A percentile compares a stretch with the other conserved stretches of the same genome.
These are phyloP conservation scores for Puya raimondii DNA, from an alignment of 176 grass and related monocot genomes.

Conservation along the genomic window DNA sequence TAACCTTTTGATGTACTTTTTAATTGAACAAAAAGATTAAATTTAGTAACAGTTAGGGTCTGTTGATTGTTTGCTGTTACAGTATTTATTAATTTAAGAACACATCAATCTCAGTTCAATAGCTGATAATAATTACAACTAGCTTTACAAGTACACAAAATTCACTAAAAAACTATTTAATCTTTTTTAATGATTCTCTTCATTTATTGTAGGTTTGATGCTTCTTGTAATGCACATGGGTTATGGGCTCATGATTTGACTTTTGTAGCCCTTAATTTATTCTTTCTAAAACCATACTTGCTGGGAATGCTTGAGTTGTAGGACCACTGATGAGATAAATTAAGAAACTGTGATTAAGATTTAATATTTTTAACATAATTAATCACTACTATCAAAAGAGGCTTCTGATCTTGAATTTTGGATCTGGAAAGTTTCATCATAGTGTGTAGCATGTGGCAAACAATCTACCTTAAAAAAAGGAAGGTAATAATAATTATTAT, in stretches of 20 bases:
- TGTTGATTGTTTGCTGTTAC: neutral
- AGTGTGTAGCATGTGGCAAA: constrained; percentile 12
- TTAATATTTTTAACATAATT: neutral
- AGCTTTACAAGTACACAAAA: neutral
- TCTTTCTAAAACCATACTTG: constrained; percentile 1
- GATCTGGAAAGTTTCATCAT: constrained; percentile 1
- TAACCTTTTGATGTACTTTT: neutral
- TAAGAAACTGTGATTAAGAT: neutral
- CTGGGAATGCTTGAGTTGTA: neutral
- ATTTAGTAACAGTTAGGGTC: neutral
- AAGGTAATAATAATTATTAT: neutral
- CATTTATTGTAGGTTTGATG: neutral
- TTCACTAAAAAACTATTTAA: neutral
- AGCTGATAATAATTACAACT: constrained; percentile 11
- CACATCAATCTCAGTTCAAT: neutral
- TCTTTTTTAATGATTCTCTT: neutral
- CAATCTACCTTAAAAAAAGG: neutral
- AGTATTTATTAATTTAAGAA: neutral
- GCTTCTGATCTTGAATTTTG: neutral
- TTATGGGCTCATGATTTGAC: constrained; percentile 24
- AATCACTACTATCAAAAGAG: neutral
- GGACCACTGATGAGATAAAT: neutral
- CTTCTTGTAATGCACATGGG: constrained; percentile 3
- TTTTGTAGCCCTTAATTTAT: constrained; percentile 14
- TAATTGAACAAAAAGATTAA: neutral